Percentiles rank a stretch among this genome's conserved stretches.
Conservation (phyloP, 148 eudicot species). For the Silene latifolia region DNA sequence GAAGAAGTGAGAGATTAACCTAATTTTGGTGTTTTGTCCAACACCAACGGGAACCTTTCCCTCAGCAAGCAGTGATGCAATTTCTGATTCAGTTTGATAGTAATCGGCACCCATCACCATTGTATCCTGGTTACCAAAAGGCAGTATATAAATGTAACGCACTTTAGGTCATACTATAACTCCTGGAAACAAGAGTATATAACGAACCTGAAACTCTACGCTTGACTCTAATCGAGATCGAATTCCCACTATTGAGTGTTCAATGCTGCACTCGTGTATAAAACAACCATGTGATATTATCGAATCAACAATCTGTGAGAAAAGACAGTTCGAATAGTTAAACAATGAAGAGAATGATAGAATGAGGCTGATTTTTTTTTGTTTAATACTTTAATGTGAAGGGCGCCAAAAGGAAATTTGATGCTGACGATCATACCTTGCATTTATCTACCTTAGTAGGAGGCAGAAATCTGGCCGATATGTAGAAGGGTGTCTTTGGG, state of each 20-base stretch:
- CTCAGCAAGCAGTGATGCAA: conserved; percentile 60
- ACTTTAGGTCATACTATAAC: not conserved
- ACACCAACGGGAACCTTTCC: conserved; percentile 91
- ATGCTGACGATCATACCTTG: conserved; percentile 41
- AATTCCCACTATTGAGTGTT: conserved; percentile 81
- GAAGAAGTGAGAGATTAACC: conserved; percentile 33
- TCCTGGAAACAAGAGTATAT: not conserved
- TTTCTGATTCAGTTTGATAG: conserved; percentile 90
- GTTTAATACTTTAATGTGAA: no score
- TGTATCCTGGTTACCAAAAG: conserved; percentile 49
- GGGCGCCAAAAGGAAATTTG: not conserved
- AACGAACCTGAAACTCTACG: conserved; percentile 67
- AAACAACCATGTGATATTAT: conserved; percentile 94
- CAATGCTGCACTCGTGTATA: conserved; percentile 52
- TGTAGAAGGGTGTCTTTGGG: conserved; percentile 85
- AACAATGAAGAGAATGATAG: not conserved
- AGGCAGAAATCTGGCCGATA: conserved; percentile 86
- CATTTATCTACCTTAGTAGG: conserved; percentile 85
- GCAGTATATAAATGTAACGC: no score
- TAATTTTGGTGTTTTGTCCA: conserved; percentile 83
- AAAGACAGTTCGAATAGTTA: not conserved
- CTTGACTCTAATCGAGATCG: conserved; percentile 78
- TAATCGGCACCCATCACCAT: conserved; percentile 97
- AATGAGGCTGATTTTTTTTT: not conserved
- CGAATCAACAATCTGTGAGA: conserved; percentile 71